Base-by-base conservation (phyloP, 768 basidiomycete genomes). In the Lactarius tabidus region DNA sequence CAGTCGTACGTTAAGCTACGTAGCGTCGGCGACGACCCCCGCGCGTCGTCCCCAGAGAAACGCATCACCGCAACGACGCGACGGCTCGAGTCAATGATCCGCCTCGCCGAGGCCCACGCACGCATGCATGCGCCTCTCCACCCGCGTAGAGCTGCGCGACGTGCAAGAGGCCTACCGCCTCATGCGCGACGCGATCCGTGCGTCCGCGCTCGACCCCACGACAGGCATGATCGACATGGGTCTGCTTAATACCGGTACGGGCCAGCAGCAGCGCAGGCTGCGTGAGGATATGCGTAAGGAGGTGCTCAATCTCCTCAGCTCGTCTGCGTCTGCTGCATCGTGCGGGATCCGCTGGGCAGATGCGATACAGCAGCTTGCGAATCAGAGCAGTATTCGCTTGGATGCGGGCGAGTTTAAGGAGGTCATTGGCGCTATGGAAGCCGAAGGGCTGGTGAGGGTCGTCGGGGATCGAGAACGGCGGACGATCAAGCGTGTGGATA, bases 141-240 rank as follows among this genome's bases (percentile, higher is more conserved):
- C 86, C n/a, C 83, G 84, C 59, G 96, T 99, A 43, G 92, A 95
- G 72, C 77, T 91, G 53, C 77, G 80, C 60, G 97, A 98, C 72
- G 97, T 98, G 35, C 80, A 83, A 67, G 97, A 98, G 75, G 95
- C 96, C 1, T 87, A 84, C 72, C 82, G 97, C n/a, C 83, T 99
- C 70, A 98, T 99, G 89, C 87, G 93, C 54, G 93, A 96, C 74
- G 97, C 96, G 5, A 91, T 99, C 76, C 86, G 93, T 71, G 94
- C 95, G 67, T 88, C 88, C 67, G 94, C 94, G 45, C 95, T 96
- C 82, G 95, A 98, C 75, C 96, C 96, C 12, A 82, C 91, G 28
- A 98, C 95, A 15, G 96, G 96, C 60, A 94, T 95, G 82, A 96
- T 98, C 73, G 95, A 98, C 75, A 91, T 98, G 85, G 92, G 95